Conservation (phyloP, 805 yeast species). For the Kodamaea fukazawae region DNA sequence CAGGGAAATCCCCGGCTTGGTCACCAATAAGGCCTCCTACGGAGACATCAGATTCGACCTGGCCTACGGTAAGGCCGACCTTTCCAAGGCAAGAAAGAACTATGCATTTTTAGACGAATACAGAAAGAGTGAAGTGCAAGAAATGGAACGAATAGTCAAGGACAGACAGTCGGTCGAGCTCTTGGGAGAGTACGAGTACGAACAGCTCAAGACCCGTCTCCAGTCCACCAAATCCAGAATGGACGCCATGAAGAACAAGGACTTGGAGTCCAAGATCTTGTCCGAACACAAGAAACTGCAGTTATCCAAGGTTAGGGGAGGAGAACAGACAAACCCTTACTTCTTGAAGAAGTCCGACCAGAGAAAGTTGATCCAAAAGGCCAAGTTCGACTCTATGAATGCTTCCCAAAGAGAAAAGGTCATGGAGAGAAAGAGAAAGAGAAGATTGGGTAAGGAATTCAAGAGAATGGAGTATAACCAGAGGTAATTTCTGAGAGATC, state of each 20-base stretch:
- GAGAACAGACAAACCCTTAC: conserved; percentile 50
- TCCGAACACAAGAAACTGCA: conserved; percentile 55
- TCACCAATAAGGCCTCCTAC: conserved; percentile 45
- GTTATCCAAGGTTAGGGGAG: conserved; percentile 43
- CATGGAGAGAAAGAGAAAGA: conserved; percentile 85
- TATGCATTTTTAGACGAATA: conserved; percentile 87
- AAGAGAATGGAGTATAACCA: conserved; percentile 42
- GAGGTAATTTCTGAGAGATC: too few relatives aligned
- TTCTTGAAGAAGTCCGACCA: conserved; percentile 69
- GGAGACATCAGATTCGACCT: conserved; percentile 89
- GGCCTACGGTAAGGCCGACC: conserved; percentile 81
- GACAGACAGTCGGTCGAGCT: conserved; percentile 47
- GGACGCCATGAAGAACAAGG: conserved; percentile 68
- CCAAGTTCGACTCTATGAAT: conserved; percentile 74
- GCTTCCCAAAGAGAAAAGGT: conserved; percentile 72
- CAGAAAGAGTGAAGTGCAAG: conserved; percentile 66
- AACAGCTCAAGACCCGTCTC: conserved; percentile 52
- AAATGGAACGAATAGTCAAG: conserved; percentile 54
- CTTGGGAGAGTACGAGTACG: conserved; percentile 44
- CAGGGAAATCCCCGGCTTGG: conserved; percentile 71
- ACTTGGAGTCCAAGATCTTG: conserved; percentile 66
- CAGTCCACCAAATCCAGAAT: conserved; percentile 66
- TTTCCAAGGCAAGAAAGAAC: conserved; percentile 62
- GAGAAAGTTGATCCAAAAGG: conserved; percentile 70
- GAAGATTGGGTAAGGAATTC: conserved; percentile 79